Evolutionary conservation across 345 rosid species (phyloP).

Genomic region (Luvunga scandens): DNA sequence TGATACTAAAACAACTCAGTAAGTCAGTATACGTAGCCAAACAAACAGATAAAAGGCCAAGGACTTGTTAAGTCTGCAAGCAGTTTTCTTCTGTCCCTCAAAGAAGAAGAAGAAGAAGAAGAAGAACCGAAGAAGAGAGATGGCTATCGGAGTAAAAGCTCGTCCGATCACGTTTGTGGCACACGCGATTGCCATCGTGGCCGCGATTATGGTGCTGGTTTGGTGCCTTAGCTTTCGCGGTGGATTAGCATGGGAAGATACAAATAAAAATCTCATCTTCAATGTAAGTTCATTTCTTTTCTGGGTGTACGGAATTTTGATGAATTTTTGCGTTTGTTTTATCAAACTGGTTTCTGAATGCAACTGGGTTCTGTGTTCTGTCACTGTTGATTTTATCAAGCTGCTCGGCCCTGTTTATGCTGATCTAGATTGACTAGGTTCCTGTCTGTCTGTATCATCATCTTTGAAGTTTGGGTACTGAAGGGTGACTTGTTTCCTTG

Average conservation of each 20-base stretch:
- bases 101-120: constrained; percentile 10
- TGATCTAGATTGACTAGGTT: neutral
- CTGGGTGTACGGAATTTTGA: neutral
- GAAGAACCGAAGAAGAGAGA: constrained; percentile 6
- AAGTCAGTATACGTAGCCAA: neutral
- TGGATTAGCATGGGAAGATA: constrained; percentile 88
- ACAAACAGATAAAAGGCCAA: neutral
- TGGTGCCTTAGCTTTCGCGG: constrained; percentile 80
- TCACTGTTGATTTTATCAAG: neutral
- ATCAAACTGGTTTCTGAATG: neutral
- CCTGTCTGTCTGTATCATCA: neutral
- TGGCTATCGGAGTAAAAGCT: constrained; percentile 56
- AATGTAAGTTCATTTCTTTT: constrained; percentile 45
- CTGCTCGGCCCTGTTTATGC: neutral
- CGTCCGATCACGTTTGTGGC: constrained; percentile 50
- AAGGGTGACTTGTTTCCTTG: neutral
- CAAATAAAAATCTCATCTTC: constrained; percentile 85
- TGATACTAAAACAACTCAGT: neutral
- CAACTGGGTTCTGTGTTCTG: neutral
- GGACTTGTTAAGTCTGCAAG: neutral
- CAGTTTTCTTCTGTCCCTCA: neutral
- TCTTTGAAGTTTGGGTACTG: neutral
- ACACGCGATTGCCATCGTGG: constrained; percentile 62
- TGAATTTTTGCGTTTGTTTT: neutral
- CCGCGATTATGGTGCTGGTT: constrained; percentile 64